A percentile compares a stretch with the other conserved stretches of the same genome.
These are phyloP conservation scores for Vitellaria paradoxa DNA, from an alignment of 179 eudicot genomes.

Conservation along the genomic window DNA sequence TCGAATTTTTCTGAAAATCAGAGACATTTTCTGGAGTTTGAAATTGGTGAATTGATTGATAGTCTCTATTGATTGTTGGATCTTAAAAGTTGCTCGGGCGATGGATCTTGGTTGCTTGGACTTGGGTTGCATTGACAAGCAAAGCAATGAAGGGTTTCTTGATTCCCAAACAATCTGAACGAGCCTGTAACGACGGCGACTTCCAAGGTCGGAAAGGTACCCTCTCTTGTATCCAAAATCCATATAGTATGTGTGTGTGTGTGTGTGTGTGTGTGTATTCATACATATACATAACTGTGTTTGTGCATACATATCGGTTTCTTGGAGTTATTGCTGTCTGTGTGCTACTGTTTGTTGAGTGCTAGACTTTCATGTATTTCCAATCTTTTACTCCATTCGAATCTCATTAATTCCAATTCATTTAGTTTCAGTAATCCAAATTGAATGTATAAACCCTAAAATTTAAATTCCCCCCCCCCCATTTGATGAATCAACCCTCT, in stretches of 20 bases:
- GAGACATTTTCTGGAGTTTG: neutral
- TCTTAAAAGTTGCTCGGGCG: neutral
- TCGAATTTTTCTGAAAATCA: neutral
- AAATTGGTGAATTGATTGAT: neutral
- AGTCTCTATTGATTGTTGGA: neutral
- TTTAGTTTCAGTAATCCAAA: neutral
- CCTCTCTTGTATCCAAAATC: neutral
- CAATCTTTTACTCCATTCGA: too few species aligned
- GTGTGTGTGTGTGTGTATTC: too few species aligned
- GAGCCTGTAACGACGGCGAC: conserved; percentile 28
- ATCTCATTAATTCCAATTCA: too few species aligned
- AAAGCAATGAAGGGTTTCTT: conserved; percentile 18
- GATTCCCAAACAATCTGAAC: conserved; percentile 19
- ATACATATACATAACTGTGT: too few species aligned
- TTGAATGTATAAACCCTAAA: neutral
- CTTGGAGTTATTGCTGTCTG: neutral
- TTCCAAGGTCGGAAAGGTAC: conserved; percentile 49
- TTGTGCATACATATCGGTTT: neutral
- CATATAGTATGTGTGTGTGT: too few species aligned
- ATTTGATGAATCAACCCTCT: neutral
- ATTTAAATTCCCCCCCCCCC: neutral
- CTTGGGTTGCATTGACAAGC: conserved; percentile 59
- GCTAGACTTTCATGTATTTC: too few species aligned
- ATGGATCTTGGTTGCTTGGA: conserved; percentile 73
- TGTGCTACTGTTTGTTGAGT: too few species aligned